These are phyloP conservation scores for Barbatosphaeria neglecta DNA, from an alignment of 495 filamentous ascomycete genomes.

Conservation along the genomic window DNA sequence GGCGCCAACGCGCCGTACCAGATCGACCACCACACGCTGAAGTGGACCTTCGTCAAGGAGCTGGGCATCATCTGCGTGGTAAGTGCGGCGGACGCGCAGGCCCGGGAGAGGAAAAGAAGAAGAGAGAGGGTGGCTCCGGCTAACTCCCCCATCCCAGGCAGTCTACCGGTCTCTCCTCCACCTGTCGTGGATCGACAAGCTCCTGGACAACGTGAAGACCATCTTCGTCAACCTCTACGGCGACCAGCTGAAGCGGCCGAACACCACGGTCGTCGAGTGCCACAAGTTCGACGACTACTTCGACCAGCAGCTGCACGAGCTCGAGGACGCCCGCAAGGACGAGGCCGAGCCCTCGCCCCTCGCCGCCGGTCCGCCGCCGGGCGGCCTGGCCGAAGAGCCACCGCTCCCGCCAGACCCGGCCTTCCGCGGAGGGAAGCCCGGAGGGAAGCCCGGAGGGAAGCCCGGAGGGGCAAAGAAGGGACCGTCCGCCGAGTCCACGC, in stretches of 20 bases:
- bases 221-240: slow-evolving; percentile 83
- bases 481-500: slow-evolving; percentile 49
- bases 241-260: slow-evolving; percentile 69
- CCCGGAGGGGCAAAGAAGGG: slow-evolving; percentile 20
- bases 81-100: slow-evolving; percentile 17
- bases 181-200: slow-evolving; percentile 92
- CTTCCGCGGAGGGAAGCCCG: slow-evolving; percentile 13
- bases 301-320: slow-evolving; percentile 77
- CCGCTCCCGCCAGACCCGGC: slow-evolving; percentile 30
- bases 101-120: too few relatives aligned
- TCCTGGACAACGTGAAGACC: slow-evolving; percentile 84
- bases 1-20: slow-evolving; percentile 61
- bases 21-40: slow-evolving; percentile 87
- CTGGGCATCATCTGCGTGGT: slow-evolving; percentile 93
- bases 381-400: slow-evolving; percentile 27
- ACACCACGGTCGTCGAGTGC: slow-evolving; percentile 63
- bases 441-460: too few relatives aligned
- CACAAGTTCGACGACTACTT: slow-evolving; percentile 85
- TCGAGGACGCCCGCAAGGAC: slow-evolving; percentile 45
- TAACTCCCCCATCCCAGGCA: slow-evolving; percentile 42
- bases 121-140: too few relatives aligned
- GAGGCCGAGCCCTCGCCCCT: slow-evolving; percentile 15
- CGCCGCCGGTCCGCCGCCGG: slow-evolving; percentile 16
- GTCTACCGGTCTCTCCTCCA: slow-evolving; percentile 94
- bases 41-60: slow-evolving; percentile 88